Evolutionary conservation across 2,329 filamentous ascomycete genomes (phyloP).

Genomic region (Mycogone perniciosa): DNA sequence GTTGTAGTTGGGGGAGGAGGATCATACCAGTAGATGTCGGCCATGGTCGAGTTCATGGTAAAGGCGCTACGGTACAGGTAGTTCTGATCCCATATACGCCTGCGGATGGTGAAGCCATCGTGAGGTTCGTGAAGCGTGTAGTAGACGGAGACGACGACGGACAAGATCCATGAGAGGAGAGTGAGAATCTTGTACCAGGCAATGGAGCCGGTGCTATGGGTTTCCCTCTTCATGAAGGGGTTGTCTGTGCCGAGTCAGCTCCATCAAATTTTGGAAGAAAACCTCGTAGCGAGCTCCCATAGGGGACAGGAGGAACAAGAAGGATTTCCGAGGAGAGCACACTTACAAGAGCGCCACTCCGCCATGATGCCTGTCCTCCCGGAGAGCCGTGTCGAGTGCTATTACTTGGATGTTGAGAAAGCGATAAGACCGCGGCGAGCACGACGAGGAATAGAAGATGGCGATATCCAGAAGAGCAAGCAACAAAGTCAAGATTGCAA

Average conservation of each 20-base stretch:
- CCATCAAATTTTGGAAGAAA: neutral
- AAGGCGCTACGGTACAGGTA: constrained; percentile 63
- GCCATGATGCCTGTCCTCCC: constrained; percentile 11
- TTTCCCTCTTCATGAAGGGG: constrained; percentile 67
- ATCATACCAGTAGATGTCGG: constrained; percentile 68
- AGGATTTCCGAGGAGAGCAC: neutral
- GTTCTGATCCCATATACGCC: constrained; percentile 72
- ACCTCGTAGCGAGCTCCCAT: neutral
- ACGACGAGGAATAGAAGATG: neutral
- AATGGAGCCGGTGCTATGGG: constrained; percentile 55
- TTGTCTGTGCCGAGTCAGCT: constrained; percentile 48
- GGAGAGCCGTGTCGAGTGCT: neutral
- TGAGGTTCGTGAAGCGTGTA: constrained; percentile 61
- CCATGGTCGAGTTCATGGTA: constrained; percentile 59
- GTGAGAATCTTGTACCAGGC: constrained; percentile 71
- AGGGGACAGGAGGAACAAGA: neutral
- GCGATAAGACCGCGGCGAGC: neutral
- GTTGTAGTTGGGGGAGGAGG: neutral
- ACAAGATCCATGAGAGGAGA: constrained; percentile 65
- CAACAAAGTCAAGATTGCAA: too few species aligned
- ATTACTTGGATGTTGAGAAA: neutral
- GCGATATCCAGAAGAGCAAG: too few species aligned
- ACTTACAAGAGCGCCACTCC: constrained; percentile 14
- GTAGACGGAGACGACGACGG: constrained; percentile 66
- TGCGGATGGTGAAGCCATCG: constrained; percentile 52